phyloP scores from a whole-genome alignment of 2,329 filamentous ascomycete genomes.

The Diaporthe caulivora region DNA sequence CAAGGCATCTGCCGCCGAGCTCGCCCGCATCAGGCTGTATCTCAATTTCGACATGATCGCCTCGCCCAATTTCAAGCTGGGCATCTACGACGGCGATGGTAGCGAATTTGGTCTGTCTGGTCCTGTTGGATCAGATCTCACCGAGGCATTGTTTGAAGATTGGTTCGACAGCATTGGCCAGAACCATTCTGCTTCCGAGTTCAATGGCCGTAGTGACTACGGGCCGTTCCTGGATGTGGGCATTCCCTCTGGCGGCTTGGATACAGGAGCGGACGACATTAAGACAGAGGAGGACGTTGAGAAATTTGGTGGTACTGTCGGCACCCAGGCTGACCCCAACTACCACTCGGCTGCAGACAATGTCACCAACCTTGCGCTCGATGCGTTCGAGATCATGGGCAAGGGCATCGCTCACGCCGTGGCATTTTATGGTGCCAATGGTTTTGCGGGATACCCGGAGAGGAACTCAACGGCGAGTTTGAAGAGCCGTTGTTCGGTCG shows the following conservation, averaged over 20 bases:
- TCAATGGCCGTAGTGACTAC: slow-evolving; percentile 72
- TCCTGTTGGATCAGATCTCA: slow-evolving; percentile 11
- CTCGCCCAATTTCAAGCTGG: slow-evolving; percentile 43
- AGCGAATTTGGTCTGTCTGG: slow-evolving; percentile 22
- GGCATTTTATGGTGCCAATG: slow-evolving; percentile 27
- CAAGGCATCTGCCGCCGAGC: slow-evolving; percentile 48
- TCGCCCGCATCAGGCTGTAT: slow-evolving; percentile 52
- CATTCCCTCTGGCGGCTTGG: slow-evolving; percentile 68
- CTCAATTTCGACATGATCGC: slow-evolving; percentile 59
- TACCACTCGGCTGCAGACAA: slow-evolving; percentile 20
- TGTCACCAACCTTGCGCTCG: slow-evolving; percentile 7
- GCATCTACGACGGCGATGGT: slow-evolving; percentile 23
- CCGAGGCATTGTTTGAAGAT: slow-evolving; percentile 12
- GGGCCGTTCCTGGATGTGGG: slow-evolving; percentile 69
- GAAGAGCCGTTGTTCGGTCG: background rate
- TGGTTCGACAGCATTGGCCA: slow-evolving; percentile 44
- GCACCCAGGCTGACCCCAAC: slow-evolving; percentile 5
- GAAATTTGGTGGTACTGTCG: slow-evolving; percentile 20
- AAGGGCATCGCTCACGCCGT: slow-evolving; percentile 22
- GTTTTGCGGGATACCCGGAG: slow-evolving; percentile 18
- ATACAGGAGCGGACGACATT: slow-evolving; percentile 62
- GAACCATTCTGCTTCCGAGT: slow-evolving; percentile 47
- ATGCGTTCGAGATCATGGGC: slow-evolving; percentile 24
- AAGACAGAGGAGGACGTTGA: slow-evolving; percentile 26
- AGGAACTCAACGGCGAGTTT: slow-evolving; percentile 6